Evolutionary conservation across 257 asterid genomes (phyloP).

Genomic region (Lycium barbarum): DNA sequence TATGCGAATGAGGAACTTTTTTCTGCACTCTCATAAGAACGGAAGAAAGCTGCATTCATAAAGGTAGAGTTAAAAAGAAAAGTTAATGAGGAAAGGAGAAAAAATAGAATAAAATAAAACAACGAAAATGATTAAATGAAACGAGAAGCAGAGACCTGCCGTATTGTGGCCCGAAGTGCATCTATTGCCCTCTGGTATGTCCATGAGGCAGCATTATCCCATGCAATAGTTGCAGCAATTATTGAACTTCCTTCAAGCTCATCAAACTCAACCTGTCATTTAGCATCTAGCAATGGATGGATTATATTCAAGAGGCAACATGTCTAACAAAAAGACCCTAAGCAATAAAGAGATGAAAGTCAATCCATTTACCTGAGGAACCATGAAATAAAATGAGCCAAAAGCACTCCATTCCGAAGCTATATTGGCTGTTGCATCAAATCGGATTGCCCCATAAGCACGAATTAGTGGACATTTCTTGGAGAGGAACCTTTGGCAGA

Average conservation of each 20-base stretch:
- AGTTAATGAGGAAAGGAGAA: neutral
- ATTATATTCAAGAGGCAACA: slow-evolving; percentile 23
- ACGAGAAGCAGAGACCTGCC: slow-evolving; percentile 53
- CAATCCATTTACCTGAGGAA: slow-evolving; percentile 72
- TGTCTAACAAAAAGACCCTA: slow-evolving; percentile 1
- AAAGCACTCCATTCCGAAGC: slow-evolving; percentile 86
- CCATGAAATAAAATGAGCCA: slow-evolving; percentile 91
- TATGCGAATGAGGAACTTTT: slow-evolving; percentile 45
- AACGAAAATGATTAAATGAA: neutral
- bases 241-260: slow-evolving; percentile 91
- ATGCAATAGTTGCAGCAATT: slow-evolving; percentile 89
- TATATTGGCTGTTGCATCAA: slow-evolving; percentile 65
- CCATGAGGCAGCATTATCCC: slow-evolving; percentile 81
- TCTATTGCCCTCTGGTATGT: slow-evolving; percentile 71
- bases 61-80: neutral
- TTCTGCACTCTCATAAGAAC: slow-evolving; percentile 45
- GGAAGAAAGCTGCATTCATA: slow-evolving; percentile 68
- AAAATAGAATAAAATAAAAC: neutral
- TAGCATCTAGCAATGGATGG: slow-evolving; percentile 36
- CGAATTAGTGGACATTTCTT: slow-evolving; percentile 86
- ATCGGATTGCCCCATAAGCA: slow-evolving; percentile 95
- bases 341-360: neutral
- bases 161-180: slow-evolving; percentile 71
- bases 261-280: slow-evolving; percentile 83
- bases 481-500: slow-evolving; percentile 69